Evolutionary conservation across 2,329 filamentous ascomycete genomes (phyloP), one percentile per base, ranked within the genome.

Genomic region (Calonectria leucothoes): DNA sequence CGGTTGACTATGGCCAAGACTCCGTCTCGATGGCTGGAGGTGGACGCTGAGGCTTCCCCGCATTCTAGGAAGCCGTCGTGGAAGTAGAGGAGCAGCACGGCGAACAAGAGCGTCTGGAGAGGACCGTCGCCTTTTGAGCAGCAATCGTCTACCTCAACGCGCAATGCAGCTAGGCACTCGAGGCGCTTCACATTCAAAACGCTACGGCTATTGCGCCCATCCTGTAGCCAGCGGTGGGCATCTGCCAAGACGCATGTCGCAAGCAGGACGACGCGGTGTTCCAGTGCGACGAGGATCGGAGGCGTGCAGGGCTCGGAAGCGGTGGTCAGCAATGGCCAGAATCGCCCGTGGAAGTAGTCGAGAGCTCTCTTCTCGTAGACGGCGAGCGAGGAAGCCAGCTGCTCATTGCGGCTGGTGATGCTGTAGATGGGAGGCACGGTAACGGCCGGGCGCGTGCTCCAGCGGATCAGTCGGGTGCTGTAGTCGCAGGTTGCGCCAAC

Each of bases 81-180:
- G 10, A 87, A 85, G 71, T 86, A 86, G 0, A 87, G 82, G 1
- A 87, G 75, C 1, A 87, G 79, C 29, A 87, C 86, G 3, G 85
- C 85, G 29, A 87, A 83, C 0, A 87, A 57, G 0, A 83, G 66
- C 0, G 75, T 80, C 6, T 79, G 81, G 2, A 87, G 72, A 3
- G 84, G 82, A 0, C 81, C 81, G 12, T 82, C 81, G 1, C 81
- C 75, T 15, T 78, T 80, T 11, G 81, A 75, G 23, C 83, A 84
- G 29, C 81, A 83, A 0, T 77, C 79, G 31, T 82, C 80, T 1
- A 83, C 80, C 69, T 85, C 78, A 10, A 83, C 81, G 1, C 82
- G 78, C 7, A 84, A 71, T 1, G 79, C 83, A 7, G 79, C 82
- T 14, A 81, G 81, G 76, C 79, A 85, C 70, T 81, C 82, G 25